Base-by-base conservation (phyloP, 2,329 filamentous ascomycete genomes). In the Neofusicoccum sp. region DNA sequence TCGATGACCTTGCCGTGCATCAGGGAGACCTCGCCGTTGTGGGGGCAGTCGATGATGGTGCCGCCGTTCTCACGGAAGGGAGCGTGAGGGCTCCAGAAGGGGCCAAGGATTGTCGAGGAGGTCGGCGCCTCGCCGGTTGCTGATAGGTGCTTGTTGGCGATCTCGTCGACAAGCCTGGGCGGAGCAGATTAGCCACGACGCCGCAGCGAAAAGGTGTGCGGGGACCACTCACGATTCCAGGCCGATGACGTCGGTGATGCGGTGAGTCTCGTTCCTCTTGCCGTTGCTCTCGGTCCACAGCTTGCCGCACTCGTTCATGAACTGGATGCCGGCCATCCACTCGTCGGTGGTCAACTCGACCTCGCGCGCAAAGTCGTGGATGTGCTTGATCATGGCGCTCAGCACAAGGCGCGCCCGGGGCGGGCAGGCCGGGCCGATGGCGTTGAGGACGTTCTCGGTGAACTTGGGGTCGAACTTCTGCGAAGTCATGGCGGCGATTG, bases 361-460 rank as follows among this genome's bases (percentile, higher is more conserved):
- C 70, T 93, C 89, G 62, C 89, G 86, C 61, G 86, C 84, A 73
- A 92, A 92, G 76, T 91, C 88, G 78, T 93, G 89, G 63, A 93
- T 80, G 78, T 92, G 89, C 53, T 78, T 80, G 75, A 91, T 86
- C 67, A 91, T 75, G 26, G 82, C 80, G 63, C 79, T 74, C 69
- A 92, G 78, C 68, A 92, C 80, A 65, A 84, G 78, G 62, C 86
- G 82, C 68, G 86, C 83, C 62, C 89, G 82, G 60, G 88, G 84
- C 57, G 82, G 79, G n/a, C 85, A 85, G 68, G 89, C 86, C 67
- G 88, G 86, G 59, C 88, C 86, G 80, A 91, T 91, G 68, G 86
- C 82, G 65, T 89, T 83, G 71, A 92, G 81, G 75, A 91, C 88
- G 73, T 86, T 82, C 67, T 86, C 76, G 58, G 90, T 93, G 80